Conservation (phyloP, 225 moss, liverwort and hornwort species). For the Pleurozium schreberi region DNA sequence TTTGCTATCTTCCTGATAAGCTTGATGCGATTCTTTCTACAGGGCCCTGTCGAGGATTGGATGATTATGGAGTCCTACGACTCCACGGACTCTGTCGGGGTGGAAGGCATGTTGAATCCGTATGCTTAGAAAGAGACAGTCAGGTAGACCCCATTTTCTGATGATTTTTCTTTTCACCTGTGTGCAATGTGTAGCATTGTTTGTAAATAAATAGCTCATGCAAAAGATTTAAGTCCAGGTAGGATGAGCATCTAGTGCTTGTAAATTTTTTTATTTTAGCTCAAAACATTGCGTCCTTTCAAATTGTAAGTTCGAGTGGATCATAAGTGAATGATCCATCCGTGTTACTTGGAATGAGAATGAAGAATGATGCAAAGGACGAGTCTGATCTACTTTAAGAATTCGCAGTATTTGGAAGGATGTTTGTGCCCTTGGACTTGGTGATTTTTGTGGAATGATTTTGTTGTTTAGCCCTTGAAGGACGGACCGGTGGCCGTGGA, state of each 20-base stretch:
- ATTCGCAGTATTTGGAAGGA: not conserved
- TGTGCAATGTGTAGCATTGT: not conserved
- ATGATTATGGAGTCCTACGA: constrained; percentile 51
- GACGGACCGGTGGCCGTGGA: too few relatives aligned
- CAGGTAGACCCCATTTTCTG: not conserved
- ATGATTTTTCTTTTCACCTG: not conserved
- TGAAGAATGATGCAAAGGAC: not conserved
- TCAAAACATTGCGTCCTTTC: not conserved
- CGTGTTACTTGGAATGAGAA: not conserved
- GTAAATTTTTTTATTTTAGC: not conserved
- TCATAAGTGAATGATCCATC: not conserved
- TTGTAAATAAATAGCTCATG: constrained; percentile 6
- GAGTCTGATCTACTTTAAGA: not conserved
- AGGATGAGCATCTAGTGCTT: not conserved
- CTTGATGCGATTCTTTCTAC: not conserved
- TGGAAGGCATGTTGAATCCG: constrained; percentile 38
- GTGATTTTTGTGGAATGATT: not conserved
- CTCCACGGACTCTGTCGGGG: constrained; percentile 30
- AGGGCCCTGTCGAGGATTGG: constrained; percentile 52
- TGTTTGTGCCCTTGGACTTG: not conserved
- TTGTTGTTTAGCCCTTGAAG: not conserved
- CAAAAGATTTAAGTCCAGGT: not conserved
- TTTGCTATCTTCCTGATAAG: not conserved
- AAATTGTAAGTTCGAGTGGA: not conserved
- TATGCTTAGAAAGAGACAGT: constrained; percentile 40